Base-by-base conservation (phyloP, 2,329 filamentous ascomycete species). In the Albophoma yamanashiensis region DNA sequence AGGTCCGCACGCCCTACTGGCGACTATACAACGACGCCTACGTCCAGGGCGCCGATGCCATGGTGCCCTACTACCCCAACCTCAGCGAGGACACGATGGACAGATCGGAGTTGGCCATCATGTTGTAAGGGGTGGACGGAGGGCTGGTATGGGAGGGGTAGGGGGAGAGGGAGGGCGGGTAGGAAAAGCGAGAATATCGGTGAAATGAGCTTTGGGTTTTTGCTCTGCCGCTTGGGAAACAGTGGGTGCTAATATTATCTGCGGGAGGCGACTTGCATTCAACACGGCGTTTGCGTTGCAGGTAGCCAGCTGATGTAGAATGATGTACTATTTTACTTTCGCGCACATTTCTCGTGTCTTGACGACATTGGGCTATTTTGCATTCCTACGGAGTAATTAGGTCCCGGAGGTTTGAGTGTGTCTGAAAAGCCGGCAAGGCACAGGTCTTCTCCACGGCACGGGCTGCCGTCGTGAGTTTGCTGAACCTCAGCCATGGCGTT, bases 11-110 rank as follows among this genome's bases (percentile, higher is more conserved):
- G 64, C 94, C 95, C 25, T 99, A 97, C 77, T 99, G 94, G 93
- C 82, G 94, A 61, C 78, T 99, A 52, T 97, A 97, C 78, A 99
- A 99, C 69, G 92, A 97, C 73, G 91, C 92, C 4, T 99, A 99
- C 71, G 93, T 97, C 56, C 91, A 96, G 71, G 87, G 84, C 39
- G 93, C 93, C 22, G 94, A 99, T 74, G 86, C 91, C 36, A 95
- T 99, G 86, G 89, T 99, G 59, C 95, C 94, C 2, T 97, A 96
- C 70, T 99, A 97, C 71, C 94, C 93, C 1, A 88, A 89, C 64
- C 75, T 97, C 64, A 89, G 89, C 59, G 91, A 94, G 63, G 89
- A 94, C 64, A 86, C 85, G 61, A 78, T 93, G 68, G 86, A 89
- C 68, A 82, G 92, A 69, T 84, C 88, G 50, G 92, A 97, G 76